Conservation (phyloP, 441 rosid genomes). For the Gossypium davidsonii region DNA sequence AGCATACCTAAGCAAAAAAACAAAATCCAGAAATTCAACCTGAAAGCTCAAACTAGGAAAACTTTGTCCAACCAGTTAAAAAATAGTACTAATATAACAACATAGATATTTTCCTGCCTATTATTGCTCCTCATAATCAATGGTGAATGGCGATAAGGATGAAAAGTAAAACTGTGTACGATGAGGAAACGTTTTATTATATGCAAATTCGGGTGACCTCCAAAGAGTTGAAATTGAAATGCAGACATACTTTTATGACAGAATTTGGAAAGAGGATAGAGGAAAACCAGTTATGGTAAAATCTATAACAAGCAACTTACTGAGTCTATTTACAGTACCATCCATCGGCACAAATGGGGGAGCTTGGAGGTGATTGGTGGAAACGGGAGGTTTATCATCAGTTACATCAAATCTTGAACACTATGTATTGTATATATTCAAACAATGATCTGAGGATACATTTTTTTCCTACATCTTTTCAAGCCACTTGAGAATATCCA, state of each 20-base stretch:
- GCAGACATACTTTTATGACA: neutral
- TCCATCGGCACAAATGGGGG: conserved; percentile 18
- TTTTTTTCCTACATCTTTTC: conserved; percentile 81
- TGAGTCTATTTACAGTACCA: conserved; percentile 23
- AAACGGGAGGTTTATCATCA: conserved; percentile 9
- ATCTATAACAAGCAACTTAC: conserved; percentile 20
- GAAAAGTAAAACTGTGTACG: too few relatives aligned
- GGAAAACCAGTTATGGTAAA: conserved; percentile 9
- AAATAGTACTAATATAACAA: too few relatives aligned
- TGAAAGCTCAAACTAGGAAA: too few relatives aligned
- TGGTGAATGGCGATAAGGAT: too few relatives aligned
- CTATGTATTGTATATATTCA: conserved; percentile 70
- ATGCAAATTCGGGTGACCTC: too few relatives aligned
- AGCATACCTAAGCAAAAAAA: too few relatives aligned
- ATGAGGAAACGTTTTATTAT: too few relatives aligned
- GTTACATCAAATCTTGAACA: neutral
- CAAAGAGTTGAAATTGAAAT: neutral
- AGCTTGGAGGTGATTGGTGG: neutral
- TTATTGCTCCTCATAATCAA: too few relatives aligned
- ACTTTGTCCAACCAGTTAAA: too few relatives aligned
- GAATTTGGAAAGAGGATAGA: conserved; percentile 15
- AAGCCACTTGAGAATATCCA: conserved; percentile 88
- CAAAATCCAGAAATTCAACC: too few relatives aligned
- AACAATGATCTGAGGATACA: conserved; percentile 62
- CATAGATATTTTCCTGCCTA: too few relatives aligned